Percentiles rank a stretch among this genome's conserved stretches.
Conservation (phyloP, 345 rosid genomes). For the Ceriops zippeliana region DNA sequence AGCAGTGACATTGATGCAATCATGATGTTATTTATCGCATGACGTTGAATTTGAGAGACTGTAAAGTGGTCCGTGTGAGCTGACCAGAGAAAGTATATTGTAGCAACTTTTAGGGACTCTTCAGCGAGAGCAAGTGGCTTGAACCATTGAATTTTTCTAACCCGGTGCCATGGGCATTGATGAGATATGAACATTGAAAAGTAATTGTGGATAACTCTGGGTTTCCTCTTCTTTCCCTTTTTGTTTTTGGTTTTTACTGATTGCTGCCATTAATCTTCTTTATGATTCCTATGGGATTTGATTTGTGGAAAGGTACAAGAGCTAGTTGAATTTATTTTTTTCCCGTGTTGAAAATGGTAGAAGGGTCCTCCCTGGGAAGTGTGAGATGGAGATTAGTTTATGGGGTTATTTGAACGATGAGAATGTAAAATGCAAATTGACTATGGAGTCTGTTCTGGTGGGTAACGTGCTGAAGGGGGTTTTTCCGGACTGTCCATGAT, state of each 20-base stretch:
- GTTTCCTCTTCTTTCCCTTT: neutral
- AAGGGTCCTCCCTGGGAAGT: neutral
- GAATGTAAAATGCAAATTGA: too few relatives aligned
- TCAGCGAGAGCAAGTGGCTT: too few relatives aligned
- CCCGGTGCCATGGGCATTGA: neutral
- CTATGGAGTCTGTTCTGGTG: too few relatives aligned
- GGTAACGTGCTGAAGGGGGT: too few relatives aligned
- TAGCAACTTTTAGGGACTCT: too few relatives aligned
- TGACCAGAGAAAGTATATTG: too few relatives aligned
- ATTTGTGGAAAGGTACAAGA: neutral
- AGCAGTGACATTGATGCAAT: neutral
- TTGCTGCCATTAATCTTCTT: neutral
- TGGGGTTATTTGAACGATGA: too few relatives aligned
- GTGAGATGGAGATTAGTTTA: too few relatives aligned
- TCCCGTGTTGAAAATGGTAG: neutral
- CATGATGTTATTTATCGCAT: neutral
- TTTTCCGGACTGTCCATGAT: too few relatives aligned
- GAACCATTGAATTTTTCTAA: too few relatives aligned
- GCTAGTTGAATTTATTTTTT: neutral
- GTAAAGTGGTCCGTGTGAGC: too few relatives aligned
- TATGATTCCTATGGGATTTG: neutral
- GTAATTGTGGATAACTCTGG: neutral
- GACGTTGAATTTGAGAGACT: neutral
- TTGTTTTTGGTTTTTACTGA: neutral
- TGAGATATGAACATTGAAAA: neutral